A percentile compares a stretch with the other conserved stretches of the same genome.
Conservation (phyloP, 2,329 filamentous ascomycete species). For the Bipolaris victoriae region DNA sequence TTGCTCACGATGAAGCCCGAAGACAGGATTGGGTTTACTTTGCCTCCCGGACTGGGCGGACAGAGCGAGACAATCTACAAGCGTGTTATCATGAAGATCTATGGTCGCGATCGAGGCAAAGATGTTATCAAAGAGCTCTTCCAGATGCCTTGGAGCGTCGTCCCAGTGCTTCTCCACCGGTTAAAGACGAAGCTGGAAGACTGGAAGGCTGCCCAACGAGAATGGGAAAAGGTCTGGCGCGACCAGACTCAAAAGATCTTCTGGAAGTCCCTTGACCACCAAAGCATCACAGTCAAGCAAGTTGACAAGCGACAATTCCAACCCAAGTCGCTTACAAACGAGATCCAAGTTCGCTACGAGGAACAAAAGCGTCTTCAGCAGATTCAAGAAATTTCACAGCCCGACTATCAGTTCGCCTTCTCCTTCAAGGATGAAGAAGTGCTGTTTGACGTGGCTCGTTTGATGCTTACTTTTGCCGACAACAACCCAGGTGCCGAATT, state of each 20-base stretch:
- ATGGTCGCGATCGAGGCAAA: constrained; percentile 81
- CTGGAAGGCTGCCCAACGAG: constrained; percentile 94
- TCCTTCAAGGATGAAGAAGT: constrained; percentile 66
- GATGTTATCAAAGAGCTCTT: constrained; percentile 90
- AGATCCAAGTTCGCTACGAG: constrained; percentile 91
- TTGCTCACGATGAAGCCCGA: constrained; percentile 76
- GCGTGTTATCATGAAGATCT: constrained; percentile 96
- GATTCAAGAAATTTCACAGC: constrained; percentile 63
- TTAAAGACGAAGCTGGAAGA: constrained; percentile 97
- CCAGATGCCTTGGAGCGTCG: constrained; percentile 78
- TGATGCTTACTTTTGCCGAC: constrained; percentile 55
- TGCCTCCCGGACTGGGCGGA: constrained; percentile 84
- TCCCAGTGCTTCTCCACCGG: constrained; percentile 85
- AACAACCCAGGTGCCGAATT: constrained; percentile 52
- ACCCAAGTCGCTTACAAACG: constrained; percentile 85
- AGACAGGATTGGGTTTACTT: constrained; percentile 75
- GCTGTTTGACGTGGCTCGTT: constrained; percentile 56
- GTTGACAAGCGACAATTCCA: constrained; percentile 91
- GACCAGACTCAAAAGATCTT: constrained; percentile 94
- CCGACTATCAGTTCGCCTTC: constrained; percentile 77
- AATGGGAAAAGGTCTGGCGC: constrained; percentile 99
- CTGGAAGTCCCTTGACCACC: constrained; percentile 94
- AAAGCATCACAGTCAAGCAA: constrained; percentile 87
- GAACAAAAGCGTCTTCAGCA: constrained; percentile 79
- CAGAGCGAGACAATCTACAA: constrained; percentile 97